Base-by-base conservation (phyloP, 306 rosid genomes). In the Alnus glutinosa region DNA sequence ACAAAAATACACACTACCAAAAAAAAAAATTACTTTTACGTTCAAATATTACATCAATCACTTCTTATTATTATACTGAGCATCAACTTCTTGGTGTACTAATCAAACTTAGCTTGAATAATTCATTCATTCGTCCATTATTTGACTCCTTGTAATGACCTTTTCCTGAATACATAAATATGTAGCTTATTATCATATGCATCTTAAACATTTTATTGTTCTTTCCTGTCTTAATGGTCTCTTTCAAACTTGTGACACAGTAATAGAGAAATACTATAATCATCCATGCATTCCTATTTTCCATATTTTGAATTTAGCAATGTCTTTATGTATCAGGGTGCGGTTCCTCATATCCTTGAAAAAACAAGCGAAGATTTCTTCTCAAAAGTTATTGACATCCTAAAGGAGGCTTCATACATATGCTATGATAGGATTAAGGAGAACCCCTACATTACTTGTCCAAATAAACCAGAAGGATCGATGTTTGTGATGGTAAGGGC, bases 381-480 rank as follows among this genome's bases (percentile, higher is more conserved):
- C 76, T 48, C 78, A 39, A 81, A 77, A 44, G 48, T 59, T 70
- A 44, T 86, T 32, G 83, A 79, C 50, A 5, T 70, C 47, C 48
- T 89, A 34, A 72, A 88, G 74, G 77, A 37, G 37, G 39, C 73
- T 67, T 85, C 88, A 15, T 37, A 73, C 7, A 61, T 51, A 28
- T 85, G 83, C 48, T 88, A 61, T 39, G 68, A 72, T 2, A 84
- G 49, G 68, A 76, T 89, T 7, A 79, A 72, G n/a, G 89, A 87
- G 54, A 85, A 83, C 66, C 83, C 88, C 32, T 81, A 82, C 77
- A 67, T 87, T 10, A 68, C 80, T 64, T 87, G 89, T 79, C 90
- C 88, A 57, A 50, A 66, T 82, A 89, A 87, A 83, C 87, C 87
- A 36, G 86, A 85, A 71, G 93, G 93, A 59, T 28, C 93, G 51